Percentiles rank a stretch among this genome's conserved stretches.
Evolutionary conservation across 306 rosid genomes (phyloP).

Genomic region (Quercus berberidifolia): DNA sequence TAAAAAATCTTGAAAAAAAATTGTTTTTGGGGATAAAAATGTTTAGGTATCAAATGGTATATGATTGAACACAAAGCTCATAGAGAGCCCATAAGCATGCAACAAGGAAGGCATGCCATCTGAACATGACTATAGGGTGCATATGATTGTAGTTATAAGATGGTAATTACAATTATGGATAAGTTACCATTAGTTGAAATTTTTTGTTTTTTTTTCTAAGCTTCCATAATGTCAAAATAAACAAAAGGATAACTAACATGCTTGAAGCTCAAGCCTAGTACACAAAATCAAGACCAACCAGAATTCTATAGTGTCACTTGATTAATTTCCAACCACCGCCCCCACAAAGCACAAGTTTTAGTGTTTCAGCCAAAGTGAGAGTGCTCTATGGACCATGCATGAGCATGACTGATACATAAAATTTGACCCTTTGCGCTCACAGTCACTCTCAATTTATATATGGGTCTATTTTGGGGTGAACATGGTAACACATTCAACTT

Average conservation of each 20-base stretch:
- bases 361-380: conserved; percentile 12
- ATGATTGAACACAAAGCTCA: background rate
- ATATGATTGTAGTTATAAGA: background rate
- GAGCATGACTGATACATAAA: background rate
- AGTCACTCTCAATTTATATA: background rate
- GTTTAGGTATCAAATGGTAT: background rate
- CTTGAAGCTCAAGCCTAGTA: conserved; percentile 30
- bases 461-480: background rate
- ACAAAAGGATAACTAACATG: background rate
- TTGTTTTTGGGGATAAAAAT: background rate
- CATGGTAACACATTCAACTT: background rate
- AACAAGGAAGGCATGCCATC: background rate
- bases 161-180: background rate
- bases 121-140: background rate
- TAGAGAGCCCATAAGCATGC: background rate
- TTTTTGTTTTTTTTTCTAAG: background rate
- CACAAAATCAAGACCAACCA: conserved; percentile 20
- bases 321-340: conserved; percentile 28
- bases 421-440: conserved; percentile 10
- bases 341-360: conserved; percentile 1
- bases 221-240: conserved; percentile 21
- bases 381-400: background rate
- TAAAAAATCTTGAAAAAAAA: too few relatives aligned
- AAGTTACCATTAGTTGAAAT: background rate
- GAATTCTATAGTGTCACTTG: conserved; percentile 7